Base-by-base conservation (phyloP, 2,329 filamentous ascomycete genomes). In the Fusarium sp. region DNA sequence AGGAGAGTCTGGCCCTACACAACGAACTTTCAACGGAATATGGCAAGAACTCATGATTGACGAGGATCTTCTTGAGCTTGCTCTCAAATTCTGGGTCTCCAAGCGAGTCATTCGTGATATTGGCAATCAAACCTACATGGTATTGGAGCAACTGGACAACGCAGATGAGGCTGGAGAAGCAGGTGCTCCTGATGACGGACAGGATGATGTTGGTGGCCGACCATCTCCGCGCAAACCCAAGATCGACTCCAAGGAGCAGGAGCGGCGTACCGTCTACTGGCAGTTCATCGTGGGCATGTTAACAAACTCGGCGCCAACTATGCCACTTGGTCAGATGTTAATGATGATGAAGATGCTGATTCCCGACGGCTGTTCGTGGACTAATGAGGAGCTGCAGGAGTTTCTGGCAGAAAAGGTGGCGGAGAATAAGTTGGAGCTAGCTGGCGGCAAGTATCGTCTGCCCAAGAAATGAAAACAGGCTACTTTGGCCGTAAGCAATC, bases 261-360 rank as follows among this genome's bases (percentile, higher is more conserved):
- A 87, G 73, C 84, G 85, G 63, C 84, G 85, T 34, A 80, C 82
- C 45, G 87, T 97, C 42, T 97, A 98, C 80, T 94, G 92, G 89
- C 92, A 95, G 76, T 98, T 97, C 78, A 94, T 99, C 63, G 85
- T 94, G 60, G 94, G 93, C 54, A 98, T 99, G 96, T 83, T 99
- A 80, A 98, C 94, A 67, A 98, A 98, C 79, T 92, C 94, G 74
- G 91, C 91, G 20, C 89, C 87, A 20, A 81, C 91, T 29, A 96
- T 98, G 92, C 91, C 92, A 53, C 83, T 95, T 63, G 86, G 86
- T 59, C 89, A 94, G 78, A 97, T 99, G 71, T 87, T 90, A 11
- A 97, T 95, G 91, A 98, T 98, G 93, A 87, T 99, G 86, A 94
- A 93, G 81, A 95, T 98, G 87, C 87, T 95, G 63, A 90, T 98